phyloP scores from a whole-genome alignment of 1,139 yeast species.

The Geotrichum aggregatum region DNA sequence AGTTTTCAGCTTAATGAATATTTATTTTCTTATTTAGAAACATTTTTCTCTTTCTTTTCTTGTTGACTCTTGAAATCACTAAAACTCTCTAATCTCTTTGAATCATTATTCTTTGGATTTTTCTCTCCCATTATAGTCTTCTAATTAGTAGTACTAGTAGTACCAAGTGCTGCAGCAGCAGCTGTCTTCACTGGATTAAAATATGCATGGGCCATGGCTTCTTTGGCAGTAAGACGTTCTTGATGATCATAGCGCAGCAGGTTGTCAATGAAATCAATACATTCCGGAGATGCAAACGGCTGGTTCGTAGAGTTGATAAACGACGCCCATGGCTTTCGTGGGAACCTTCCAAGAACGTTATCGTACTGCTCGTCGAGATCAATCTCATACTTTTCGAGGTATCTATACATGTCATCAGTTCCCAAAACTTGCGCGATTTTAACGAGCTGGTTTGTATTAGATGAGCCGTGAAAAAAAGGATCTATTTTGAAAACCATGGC shows the following conservation, averaged over 20 bases:
- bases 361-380: slow-evolving; percentile 76
- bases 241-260: slow-evolving; percentile 85
- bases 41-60: too few species aligned
- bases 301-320: slow-evolving; percentile 70
- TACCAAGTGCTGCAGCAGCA: too few species aligned
- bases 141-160: too few species aligned
- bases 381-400: slow-evolving; percentile 67
- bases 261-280: slow-evolving; percentile 72
- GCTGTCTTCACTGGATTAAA: too few species aligned
- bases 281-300: slow-evolving; percentile 59
- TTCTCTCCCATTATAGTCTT: too few species aligned
- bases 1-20: too few species aligned
- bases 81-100: too few species aligned
- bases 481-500: slow-evolving; percentile 92
- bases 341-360: slow-evolving; percentile 59
- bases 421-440: slow-evolving; percentile 89
- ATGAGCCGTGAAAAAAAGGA: slow-evolving; percentile 92
- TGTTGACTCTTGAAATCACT: too few species aligned
- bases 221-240: slow-evolving; percentile 82
- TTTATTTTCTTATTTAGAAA: too few species aligned
- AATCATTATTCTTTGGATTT: too few species aligned
- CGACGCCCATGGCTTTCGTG: slow-evolving; percentile 75
- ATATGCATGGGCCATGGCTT: slow-evolving; percentile 88
- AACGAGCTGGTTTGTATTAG: slow-evolving; percentile 88
- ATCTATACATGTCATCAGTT: slow-evolving; percentile 68